Percentiles rank a stretch among this genome's conserved stretches.
Evolutionary conservation across 208 protist genomes (phyloP).

Genomic region (Naegleria gruberi): DNA sequence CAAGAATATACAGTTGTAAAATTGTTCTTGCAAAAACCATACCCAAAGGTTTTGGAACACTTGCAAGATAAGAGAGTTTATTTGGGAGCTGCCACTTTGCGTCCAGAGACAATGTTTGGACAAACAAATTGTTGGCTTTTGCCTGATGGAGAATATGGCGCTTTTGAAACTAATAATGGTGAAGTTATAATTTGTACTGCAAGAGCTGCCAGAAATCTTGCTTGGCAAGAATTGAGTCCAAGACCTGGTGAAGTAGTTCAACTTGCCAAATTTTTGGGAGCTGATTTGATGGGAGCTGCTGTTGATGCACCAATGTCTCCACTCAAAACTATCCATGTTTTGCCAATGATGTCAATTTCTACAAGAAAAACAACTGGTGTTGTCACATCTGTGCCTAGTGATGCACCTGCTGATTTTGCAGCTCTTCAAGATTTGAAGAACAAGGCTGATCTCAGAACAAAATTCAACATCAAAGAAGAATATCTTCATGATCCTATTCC

Average conservation of each 20-base stretch:
- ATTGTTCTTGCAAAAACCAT: slow-evolving; percentile 68
- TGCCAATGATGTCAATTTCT: slow-evolving; percentile 95
- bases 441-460: slow-evolving; percentile 80
- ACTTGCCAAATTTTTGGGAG: slow-evolving; percentile 77
- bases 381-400: slow-evolving; percentile 93
- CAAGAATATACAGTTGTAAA: slow-evolving; percentile 98
- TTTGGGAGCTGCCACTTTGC: slow-evolving; percentile 94
- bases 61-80: slow-evolving; percentile 64
- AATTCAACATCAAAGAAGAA: slow-evolving; percentile 85
- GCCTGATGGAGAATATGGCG: slow-evolving; percentile 88
- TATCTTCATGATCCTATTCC: slow-evolving; percentile 87
- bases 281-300: slow-evolving; percentile 81
- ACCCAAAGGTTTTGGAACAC: slow-evolving; percentile 49
- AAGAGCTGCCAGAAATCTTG: slow-evolving; percentile 83
- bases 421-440: slow-evolving; percentile 85
- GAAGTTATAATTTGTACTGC: slow-evolving; percentile 90
- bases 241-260: slow-evolving; percentile 65
- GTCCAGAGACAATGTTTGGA: slow-evolving; percentile 98
- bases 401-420: slow-evolving; percentile 98
- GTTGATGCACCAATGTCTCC: slow-evolving; percentile 74
- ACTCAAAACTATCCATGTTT: slow-evolving; percentile 75
- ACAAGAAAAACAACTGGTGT: slow-evolving; percentile 95
- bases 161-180: slow-evolving; percentile 70
- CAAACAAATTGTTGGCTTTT: slow-evolving; percentile 99
- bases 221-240: slow-evolving; percentile 83